A percentile compares a stretch with the other conserved stretches of the same genome.
These are phyloP conservation scores for Cystobasidiopsis lactophilus DNA, from an alignment of 768 basidiomycete genomes.

Conservation along the genomic window DNA sequence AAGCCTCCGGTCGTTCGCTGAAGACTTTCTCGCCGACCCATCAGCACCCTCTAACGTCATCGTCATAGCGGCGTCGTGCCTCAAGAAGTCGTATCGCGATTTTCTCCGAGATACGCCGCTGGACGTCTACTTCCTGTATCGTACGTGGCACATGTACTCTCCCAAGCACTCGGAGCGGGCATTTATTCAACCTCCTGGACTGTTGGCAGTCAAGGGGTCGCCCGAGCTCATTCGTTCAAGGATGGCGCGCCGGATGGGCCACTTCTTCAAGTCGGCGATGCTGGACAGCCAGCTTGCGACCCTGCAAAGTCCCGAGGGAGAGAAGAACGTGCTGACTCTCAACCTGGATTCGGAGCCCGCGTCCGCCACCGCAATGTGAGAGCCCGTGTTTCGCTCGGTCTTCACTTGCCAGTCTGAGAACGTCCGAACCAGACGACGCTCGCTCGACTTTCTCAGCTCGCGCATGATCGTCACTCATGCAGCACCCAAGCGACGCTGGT, in stretches of 20 bases:
- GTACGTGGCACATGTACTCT: conserved; percentile 11
- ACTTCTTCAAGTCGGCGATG: conserved; percentile 70
- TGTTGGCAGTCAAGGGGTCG: conserved; percentile 18
- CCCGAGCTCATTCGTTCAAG: conserved; percentile 20
- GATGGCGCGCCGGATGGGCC: conserved; percentile 30
- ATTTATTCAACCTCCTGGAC: not conserved
- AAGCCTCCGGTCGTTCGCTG: conserved; percentile 33
- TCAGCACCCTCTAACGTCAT: conserved; percentile 32
- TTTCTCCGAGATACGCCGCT: conserved; percentile 42
- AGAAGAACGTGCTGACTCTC: conserved; percentile 12
- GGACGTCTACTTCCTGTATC: conserved; percentile 49
- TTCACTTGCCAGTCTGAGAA: not conserved
- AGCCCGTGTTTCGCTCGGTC: not conserved
- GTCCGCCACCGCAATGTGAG: not conserved
- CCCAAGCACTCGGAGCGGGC: too few species aligned
- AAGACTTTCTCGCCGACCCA: conserved; percentile 15
- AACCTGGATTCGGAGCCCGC: not conserved
- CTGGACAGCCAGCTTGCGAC: conserved; percentile 53
- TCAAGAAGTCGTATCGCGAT: conserved; percentile 61
- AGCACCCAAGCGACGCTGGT: not conserved
- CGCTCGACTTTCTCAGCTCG: not conserved
- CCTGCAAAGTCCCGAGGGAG: conserved; percentile 39
- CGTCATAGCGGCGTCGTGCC: conserved; percentile 68
- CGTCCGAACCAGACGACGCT: not conserved
- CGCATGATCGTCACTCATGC: not conserved